Base-by-base conservation (phyloP, 345 rosid genomes). In the Linum usitatissimum region DNA sequence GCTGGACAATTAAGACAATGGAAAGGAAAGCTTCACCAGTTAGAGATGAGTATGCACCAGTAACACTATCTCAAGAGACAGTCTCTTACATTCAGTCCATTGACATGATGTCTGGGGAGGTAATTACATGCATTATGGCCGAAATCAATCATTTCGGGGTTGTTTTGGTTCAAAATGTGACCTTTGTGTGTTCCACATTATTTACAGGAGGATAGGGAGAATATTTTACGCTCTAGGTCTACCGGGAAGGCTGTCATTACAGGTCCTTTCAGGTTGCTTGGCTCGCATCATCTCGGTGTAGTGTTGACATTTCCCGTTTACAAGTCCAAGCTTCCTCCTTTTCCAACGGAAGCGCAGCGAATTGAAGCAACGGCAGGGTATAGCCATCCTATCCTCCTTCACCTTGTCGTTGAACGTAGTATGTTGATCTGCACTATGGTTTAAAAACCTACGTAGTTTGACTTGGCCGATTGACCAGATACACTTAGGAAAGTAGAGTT, bases 61-160 rank as follows among this genome's bases (percentile, higher is more conserved):
- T 93, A 42, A 87, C 90, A 73, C 86, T 87, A 70, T 87, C 91
- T 67, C 99, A 93, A 75, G 94, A 90, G 67, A 87, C 97, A 18
- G 77, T 93, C 36, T 90, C 97, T 65, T 83, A 93, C 71, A 82
- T 93, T 45, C 88, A 86, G 71, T 93, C 99, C 9, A 82, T 93
- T 21, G 99, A 93, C 66, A 93, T 93, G 99, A 93, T 93, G 99
- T 93, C 99, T 3, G 99, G 99, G 68, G 91, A 87, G 96, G 98
- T 92, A 79, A 72, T 53, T 23, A 54, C 49, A 7, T 59, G 2
- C 48, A 6, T 63, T 61, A 34, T 6, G 51, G 51, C 15, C 14
- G 10, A 3, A 15, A 10, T 45, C 51, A 10, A 8, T 9, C 17
- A 10, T 13, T 15, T 12, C 13, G 13, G 3, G 53, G 48, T 59